Evolutionary conservation across 73 alveolate genomes (phyloP), one percentile per base, ranked within the genome.

Genomic region (Symbiodinium pilosum): DNA sequence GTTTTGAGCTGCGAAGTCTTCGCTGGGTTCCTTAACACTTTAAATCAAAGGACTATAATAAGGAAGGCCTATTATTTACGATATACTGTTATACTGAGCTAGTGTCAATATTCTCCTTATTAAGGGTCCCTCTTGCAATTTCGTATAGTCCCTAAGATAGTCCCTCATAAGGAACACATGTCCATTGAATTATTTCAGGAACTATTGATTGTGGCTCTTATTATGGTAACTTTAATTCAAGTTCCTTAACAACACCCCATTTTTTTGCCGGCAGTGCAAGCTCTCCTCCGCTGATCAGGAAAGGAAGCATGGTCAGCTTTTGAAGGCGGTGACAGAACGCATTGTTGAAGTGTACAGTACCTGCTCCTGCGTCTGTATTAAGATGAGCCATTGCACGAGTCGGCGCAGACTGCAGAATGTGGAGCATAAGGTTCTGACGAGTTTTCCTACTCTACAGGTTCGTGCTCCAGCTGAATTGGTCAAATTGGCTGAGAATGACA

Each of bases 241-340:
- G n/a, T n/a, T n/a, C n/a, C n/a, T n/a, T n/a, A n/a, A n/a, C n/a
- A n/a, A n/a, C n/a, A n/a, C n/a, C n/a, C n/a, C n/a, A n/a, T n/a
- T 11, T 30, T 8, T 54, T 16, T 54, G 68, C 12, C 7, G 0
- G 68, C 83, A 68, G 39, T 9, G 41, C 24, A 26, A 68, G 32
- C 83, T 4, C 41, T 34, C 42, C 24, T 36, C 42, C 26, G 16
- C 34, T 40, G 41, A 71, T 28, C 42, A 34, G 41, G 41, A 34
- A 24, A 36, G 41, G 20, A 28, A 86, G 28, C 95, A 87, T 87
- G 95, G 95, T 24, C 43, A 52, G 18, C 43, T 87, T 43, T 42
- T 87, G 86, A 87, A 56, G 95, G 85, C 95, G n/a, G 59, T 87
- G 43, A 87, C 95, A 34, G 95, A 42, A 83, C 86, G 95, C 64